phyloP scores from a whole-genome alignment of 352 stramenopile species.

The Blastocystis sp. region DNA sequence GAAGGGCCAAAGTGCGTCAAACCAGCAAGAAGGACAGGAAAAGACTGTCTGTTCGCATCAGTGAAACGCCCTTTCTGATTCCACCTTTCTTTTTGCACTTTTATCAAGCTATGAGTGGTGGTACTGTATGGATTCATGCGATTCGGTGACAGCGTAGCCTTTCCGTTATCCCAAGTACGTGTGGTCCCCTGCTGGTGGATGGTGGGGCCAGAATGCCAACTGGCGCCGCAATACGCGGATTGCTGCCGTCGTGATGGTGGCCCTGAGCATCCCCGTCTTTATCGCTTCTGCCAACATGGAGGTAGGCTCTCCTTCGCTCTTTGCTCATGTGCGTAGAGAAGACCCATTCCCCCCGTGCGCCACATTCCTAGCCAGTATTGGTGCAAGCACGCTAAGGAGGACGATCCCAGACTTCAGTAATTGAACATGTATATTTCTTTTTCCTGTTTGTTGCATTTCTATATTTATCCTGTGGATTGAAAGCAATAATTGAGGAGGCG shows the following conservation, averaged over 20 bases:
- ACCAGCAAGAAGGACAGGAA: constrained; percentile 84
- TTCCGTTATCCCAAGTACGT: constrained; percentile 69
- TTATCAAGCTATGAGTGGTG: constrained; percentile 65
- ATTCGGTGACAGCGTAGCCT: constrained; percentile 19
- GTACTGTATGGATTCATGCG: constrained; percentile 21
- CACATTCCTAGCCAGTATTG: constrained; percentile 69
- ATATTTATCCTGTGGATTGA: background rate
- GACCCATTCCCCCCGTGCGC: constrained; percentile 34
- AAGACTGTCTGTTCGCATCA: constrained; percentile 72
- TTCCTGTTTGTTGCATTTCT: constrained; percentile 45
- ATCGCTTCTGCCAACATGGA: constrained; percentile 45
- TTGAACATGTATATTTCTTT: constrained; percentile 51
- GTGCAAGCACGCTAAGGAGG: constrained; percentile 69
- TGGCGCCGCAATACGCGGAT: constrained; percentile 64
- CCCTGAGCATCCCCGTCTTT: constrained; percentile 61
- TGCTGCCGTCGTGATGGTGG: constrained; percentile 44
- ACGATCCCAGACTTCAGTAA: constrained; percentile 70
- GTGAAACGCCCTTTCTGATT: background rate
- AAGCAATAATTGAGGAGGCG: background rate
- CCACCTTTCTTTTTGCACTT: constrained; percentile 4
- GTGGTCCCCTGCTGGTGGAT: constrained; percentile 65
- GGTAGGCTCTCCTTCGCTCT: background rate
- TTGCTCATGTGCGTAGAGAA: constrained; percentile 53
- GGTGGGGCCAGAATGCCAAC: constrained; percentile 66
- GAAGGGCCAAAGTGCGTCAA: constrained; percentile 81